A percentile compares a stretch with the other conserved stretches of the same genome.
Conservation (phyloP, 345 rosid species). For the Salix brachista region DNA sequence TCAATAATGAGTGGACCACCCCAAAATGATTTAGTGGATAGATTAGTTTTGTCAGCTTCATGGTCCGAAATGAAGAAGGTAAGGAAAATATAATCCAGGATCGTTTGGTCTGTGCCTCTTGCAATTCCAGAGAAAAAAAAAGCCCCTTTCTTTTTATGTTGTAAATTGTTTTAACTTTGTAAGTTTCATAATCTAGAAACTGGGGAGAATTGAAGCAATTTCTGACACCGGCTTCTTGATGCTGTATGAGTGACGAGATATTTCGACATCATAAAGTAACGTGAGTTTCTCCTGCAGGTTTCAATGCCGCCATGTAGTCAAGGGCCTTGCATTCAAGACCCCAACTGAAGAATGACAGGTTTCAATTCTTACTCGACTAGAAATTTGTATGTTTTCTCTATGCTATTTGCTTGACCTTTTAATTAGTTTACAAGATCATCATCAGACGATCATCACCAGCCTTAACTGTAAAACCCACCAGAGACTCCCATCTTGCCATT, state of each 20-base stretch:
- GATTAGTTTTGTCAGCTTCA: background rate
- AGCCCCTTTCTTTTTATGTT: background rate
- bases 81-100: background rate
- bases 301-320: slow-evolving; percentile 74
- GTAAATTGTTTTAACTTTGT: background rate
- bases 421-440: background rate
- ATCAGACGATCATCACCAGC: background rate
- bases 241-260: background rate
- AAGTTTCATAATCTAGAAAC: background rate
- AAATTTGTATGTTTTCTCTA: background rate
- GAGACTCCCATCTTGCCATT: background rate
- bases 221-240: background rate
- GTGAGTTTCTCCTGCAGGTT: slow-evolving; percentile 43
- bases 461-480: background rate
- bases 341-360: slow-evolving; percentile 49
- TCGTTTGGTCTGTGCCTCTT: background rate
- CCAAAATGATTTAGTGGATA: background rate
- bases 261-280: background rate
- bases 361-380: background rate
- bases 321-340: slow-evolving; percentile 56
- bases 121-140: background rate
- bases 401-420: background rate
- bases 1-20: background rate
- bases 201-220: background rate
- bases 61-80: background rate